Base-by-base conservation (phyloP, 176 grass and related monocot species). In the Melocanna baccifera region DNA sequence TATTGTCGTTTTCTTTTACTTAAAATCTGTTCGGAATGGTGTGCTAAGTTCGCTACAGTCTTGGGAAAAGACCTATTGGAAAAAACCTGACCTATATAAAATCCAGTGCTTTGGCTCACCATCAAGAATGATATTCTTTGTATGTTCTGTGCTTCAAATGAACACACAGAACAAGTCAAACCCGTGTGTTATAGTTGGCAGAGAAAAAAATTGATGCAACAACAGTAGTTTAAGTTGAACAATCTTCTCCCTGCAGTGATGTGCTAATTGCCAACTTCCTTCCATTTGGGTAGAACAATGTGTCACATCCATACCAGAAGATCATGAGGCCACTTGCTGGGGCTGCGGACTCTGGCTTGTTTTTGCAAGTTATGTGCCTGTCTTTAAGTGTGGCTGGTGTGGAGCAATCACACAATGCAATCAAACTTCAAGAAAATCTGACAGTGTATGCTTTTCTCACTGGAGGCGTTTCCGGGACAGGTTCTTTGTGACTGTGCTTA, bases 331-430 rank as follows among this genome's bases (percentile, higher is more conserved):
- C 50, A 92, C 77, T 30, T 98, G 96, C 71, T 98, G 96, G 96
- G 96, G 93, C 62, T 98, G 96, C 50, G 96, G 96, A 36, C 85
- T 98, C 65, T 81, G 71, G 6, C 93, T 98, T 68, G 40, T 94
- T 62, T 90, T 96, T 67, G 71, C 88, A 84, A 75, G 80, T 56
- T 92, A 95, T 68, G 86, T 89, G 22, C 86, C 96, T 56, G 74
- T 94, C 71, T 98, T 82, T 75, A 98, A 98, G 87, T 98, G 96
- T 82, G 96, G 96, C 62, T 98, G 96, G 96, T 98, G 96, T 69
- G 96, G 96, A 77, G 96, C 96, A 26, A 90, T 98, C 67, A 98
- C 93, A 52, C 87, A 94, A 72, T 51, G 62, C 67, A 76, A 95
- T 69, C 90, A 86, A 73, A 73, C 85, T 42, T 76, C 90, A 62